Conservation (phyloP, 352 stramenopile species). For the Globisporangium sylvaticum region DNA sequence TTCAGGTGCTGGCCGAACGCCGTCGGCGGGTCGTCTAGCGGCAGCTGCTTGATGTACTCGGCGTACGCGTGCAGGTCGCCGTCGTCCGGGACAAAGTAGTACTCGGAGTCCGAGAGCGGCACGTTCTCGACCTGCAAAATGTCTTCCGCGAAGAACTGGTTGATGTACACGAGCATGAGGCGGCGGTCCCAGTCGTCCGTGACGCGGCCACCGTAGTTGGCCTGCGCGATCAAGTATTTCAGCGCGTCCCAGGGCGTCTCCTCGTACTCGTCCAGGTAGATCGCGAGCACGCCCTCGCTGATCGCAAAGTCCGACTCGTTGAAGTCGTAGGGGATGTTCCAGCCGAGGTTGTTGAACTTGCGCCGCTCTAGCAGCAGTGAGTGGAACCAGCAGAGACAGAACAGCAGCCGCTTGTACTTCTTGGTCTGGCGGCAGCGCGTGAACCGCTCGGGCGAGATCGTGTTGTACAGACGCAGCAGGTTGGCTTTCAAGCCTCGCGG, state of each 20-base stretch:
- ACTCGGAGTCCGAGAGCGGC: slow-evolving; percentile 83
- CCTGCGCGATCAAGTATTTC: slow-evolving; percentile 94
- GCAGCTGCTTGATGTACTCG: slow-evolving; percentile 90
- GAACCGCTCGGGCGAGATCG: slow-evolving; percentile 87
- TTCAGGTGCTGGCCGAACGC: slow-evolving; percentile 96
- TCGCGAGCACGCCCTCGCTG: slow-evolving; percentile 93
- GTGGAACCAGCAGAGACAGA: slow-evolving; percentile 96
- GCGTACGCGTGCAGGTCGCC: slow-evolving; percentile 86
- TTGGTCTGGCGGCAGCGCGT: slow-evolving; percentile 70
- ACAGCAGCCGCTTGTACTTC: slow-evolving; percentile 93
- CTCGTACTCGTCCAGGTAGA: slow-evolving; percentile 93
- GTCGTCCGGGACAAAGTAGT: slow-evolving; percentile 93
- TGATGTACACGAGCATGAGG: slow-evolving; percentile 95
- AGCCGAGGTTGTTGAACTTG: slow-evolving; percentile 96
- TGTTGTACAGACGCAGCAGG: slow-evolving; percentile 93
- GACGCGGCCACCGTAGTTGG: slow-evolving; percentile 95
- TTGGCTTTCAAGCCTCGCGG: slow-evolving; percentile 92
- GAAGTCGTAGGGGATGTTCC: slow-evolving; percentile 98
- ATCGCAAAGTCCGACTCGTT: slow-evolving; percentile 97
- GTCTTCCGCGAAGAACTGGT: slow-evolving; percentile 93
- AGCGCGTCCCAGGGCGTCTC: slow-evolving; percentile 92
- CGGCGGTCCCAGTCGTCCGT: slow-evolving; percentile 96
- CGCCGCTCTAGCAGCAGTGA: slow-evolving; percentile 92
- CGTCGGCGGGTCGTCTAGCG: slow-evolving; percentile 86
- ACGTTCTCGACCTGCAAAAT: slow-evolving; percentile 84